These are phyloP conservation scores for Pleoardoris graminearum DNA, from an alignment of 2,329 filamentous ascomycete genomes.

Conservation along the genomic window DNA sequence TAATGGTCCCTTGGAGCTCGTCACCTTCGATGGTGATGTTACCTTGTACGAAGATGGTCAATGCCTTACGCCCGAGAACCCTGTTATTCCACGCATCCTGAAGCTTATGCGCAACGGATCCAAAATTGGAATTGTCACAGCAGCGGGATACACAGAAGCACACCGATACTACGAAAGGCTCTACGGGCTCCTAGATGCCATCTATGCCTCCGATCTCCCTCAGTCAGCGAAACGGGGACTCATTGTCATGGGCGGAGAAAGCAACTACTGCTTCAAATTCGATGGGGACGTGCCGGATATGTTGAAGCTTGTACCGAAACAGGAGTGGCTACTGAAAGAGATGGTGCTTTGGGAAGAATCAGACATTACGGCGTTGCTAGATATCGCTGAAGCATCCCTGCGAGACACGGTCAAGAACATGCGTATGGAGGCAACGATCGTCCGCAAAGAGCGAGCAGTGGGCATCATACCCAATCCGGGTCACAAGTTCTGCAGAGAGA, in stretches of 20 bases:
- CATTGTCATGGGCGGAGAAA: constrained; percentile 92
- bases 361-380: constrained; percentile 79
- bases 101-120: constrained; percentile 77
- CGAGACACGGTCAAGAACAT: constrained; percentile 79
- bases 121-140: constrained; percentile 92
- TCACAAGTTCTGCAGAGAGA: constrained; percentile 78
- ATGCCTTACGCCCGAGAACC: constrained; percentile 73
- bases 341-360: constrained; percentile 77
- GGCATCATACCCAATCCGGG: constrained; percentile 60
- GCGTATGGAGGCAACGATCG: constrained; percentile 74
- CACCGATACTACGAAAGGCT: constrained; percentile 84
- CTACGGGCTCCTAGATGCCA: constrained; percentile 80
- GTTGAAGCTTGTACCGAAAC: constrained; percentile 66
- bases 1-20: constrained; percentile 72
- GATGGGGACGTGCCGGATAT: constrained; percentile 65
- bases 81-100: constrained; percentile 70
- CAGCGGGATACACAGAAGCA: constrained; percentile 89
- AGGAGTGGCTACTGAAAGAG: constrained; percentile 74
- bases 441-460: constrained; percentile 79
- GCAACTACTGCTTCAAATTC: constrained; percentile 91
- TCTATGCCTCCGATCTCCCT: constrained; percentile 67
- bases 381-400: constrained; percentile 84
- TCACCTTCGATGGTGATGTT: constrained; percentile 97
- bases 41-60: constrained; percentile 86
- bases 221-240: constrained; percentile 73